These are phyloP conservation scores for Fusarium secorum DNA, from an alignment of 2,329 filamentous ascomycete species.

Conservation along the genomic window DNA sequence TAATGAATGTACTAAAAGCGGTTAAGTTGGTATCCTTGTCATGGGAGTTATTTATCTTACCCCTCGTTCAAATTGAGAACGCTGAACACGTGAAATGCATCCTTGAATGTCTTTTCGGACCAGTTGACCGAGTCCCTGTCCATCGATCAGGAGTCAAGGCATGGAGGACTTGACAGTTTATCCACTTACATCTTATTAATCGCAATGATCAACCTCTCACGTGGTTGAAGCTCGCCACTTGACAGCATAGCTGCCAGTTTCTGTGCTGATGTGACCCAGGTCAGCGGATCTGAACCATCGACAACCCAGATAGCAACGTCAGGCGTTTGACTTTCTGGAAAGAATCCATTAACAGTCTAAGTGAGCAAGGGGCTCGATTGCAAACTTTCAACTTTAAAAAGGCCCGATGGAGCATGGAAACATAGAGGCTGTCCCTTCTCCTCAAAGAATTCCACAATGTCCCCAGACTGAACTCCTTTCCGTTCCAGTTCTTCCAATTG, in stretches of 20 bases:
- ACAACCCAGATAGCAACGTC: background rate
- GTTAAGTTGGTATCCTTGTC: background rate
- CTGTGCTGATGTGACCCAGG: background rate
- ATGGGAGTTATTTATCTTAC: background rate
- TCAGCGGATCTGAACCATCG: background rate
- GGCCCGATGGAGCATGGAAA: background rate
- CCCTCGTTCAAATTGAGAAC: background rate
- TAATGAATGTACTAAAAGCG: background rate
- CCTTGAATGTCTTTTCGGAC: background rate
- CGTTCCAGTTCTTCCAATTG: background rate
- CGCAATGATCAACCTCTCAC: background rate
- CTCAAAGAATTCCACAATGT: background rate
- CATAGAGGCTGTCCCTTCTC: background rate
- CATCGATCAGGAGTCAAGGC: background rate
- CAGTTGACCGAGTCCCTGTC: background rate
- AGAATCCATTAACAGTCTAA: background rate
- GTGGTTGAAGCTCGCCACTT: background rate
- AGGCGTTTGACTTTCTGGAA: background rate
- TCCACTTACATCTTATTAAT: background rate
- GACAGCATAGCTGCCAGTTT: background rate
- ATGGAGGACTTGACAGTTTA: background rate
- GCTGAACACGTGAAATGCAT: background rate
- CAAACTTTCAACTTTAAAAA: background rate
- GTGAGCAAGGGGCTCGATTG: rapidly evolving
- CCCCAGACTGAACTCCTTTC: background rate